Conservation (phyloP, 306 rosid species). For the Quercus bicolor region DNA sequence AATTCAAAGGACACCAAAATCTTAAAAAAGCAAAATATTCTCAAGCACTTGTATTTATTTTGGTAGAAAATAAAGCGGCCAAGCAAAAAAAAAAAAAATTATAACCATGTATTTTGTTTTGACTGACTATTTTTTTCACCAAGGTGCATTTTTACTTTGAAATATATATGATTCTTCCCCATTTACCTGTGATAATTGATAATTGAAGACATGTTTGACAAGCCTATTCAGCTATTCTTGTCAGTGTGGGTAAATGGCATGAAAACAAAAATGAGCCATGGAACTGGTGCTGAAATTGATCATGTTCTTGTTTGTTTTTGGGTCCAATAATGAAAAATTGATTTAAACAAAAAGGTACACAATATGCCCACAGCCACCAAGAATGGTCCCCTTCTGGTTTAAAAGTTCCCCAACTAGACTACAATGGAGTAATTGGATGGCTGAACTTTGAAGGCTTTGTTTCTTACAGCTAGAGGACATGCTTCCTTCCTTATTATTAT, state of each 20-base stretch:
- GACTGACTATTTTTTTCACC: too few relatives aligned
- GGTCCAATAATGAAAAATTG: conserved; percentile 5
- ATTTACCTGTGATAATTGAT: too few relatives aligned
- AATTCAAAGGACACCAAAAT: background rate
- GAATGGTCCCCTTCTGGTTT: conserved; percentile 18
- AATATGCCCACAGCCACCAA: background rate
- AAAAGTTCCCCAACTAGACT: background rate
- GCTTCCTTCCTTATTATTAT: too few relatives aligned
- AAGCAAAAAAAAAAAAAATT: too few relatives aligned
- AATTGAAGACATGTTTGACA: too few relatives aligned
- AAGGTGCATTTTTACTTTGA: too few relatives aligned
- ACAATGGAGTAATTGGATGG: background rate
- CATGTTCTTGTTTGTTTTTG: background rate
- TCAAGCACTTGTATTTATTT: background rate
- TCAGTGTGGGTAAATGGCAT: background rate
- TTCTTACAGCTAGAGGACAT: background rate
- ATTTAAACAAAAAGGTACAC: conserved; percentile 17
- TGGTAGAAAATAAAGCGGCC: too few relatives aligned
- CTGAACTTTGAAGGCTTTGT: background rate
- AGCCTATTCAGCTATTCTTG: too few relatives aligned
- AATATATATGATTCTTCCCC: too few relatives aligned
- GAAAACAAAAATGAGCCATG: background rate
- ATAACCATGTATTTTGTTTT: too few relatives aligned
- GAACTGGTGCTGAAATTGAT: background rate
- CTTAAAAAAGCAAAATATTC: background rate